Percentiles rank a stretch among this genome's conserved stretches.
Conservation (phyloP, 208 protist genomes). For the Balamuthia mandrillaris region DNA sequence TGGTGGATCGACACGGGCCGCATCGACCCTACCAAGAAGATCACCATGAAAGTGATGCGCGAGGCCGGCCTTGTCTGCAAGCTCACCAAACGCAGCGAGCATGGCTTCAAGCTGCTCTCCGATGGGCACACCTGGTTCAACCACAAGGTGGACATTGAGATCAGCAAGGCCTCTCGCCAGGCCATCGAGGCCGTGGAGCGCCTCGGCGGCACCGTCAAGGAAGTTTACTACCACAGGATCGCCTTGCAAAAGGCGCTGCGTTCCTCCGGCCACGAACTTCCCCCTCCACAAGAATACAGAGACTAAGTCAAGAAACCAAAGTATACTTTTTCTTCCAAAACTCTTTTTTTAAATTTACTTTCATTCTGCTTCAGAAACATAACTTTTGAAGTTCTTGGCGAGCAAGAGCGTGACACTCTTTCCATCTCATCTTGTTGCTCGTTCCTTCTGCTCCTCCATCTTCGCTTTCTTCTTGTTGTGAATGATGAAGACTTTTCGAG, state of each 20-base stretch:
- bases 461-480: too few species aligned
- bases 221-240: slow-evolving; percentile 28
- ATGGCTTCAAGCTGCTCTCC: slow-evolving; percentile 39
- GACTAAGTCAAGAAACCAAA: too few species aligned
- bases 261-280: neutral
- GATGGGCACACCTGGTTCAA: neutral
- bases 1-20: slow-evolving; percentile 29
- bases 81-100: neutral
- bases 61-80: neutral
- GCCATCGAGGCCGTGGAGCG: slow-evolving; percentile 37
- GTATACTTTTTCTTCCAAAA: too few species aligned
- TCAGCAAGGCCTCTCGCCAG: slow-evolving; percentile 17
- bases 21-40: slow-evolving; percentile 13
- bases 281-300: slow-evolving; percentile 18
- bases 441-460: too few species aligned
- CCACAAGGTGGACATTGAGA: neutral
- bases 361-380: too few species aligned
- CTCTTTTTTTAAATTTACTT: too few species aligned
- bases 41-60: slow-evolving; percentile 39
- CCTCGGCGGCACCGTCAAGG: slow-evolving; percentile 8
- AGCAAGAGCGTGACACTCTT: too few species aligned
- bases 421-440: too few species aligned
- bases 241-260: slow-evolving; percentile 16
- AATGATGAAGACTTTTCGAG: too few species aligned
- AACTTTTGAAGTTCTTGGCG: too few species aligned